These are phyloP conservation scores for Myxozyma sirexii DNA, from an alignment of 805 yeast genomes.

Conservation along the genomic window DNA sequence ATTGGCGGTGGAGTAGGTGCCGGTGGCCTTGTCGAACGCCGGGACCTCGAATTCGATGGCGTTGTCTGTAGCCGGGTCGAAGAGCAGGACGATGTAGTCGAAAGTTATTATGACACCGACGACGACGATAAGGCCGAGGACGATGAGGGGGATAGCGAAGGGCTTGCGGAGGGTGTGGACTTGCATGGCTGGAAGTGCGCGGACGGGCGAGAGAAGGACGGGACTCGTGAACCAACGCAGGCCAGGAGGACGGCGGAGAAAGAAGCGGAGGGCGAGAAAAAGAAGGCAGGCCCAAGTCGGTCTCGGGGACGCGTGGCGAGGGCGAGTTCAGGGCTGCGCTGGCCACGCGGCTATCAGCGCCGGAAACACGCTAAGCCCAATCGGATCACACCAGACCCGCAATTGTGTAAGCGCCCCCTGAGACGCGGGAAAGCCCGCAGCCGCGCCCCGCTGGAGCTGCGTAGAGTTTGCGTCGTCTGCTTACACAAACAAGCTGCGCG, in stretches of 20 bases:
- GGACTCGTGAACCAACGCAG: neutral
- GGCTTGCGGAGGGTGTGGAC: constrained; percentile 21
- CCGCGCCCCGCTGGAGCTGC: no score
- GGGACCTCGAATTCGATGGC: constrained; percentile 29
- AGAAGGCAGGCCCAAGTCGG: neutral
- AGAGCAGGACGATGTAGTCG: constrained; percentile 33
- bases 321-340: neutral
- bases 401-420: no score
- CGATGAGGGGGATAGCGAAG: constrained; percentile 25
- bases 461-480: no score
- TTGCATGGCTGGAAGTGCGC: neutral
- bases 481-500: no score
- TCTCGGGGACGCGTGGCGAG: constrained; percentile 8
- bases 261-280: neutral
- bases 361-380: neutral
- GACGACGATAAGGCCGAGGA: constrained; percentile 26
- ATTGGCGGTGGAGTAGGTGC: constrained; percentile 2
- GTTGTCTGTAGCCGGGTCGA: constrained; percentile 34
- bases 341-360: neutral
- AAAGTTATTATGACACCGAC: constrained; percentile 28
- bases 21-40: constrained; percentile 14
- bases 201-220: neutral
- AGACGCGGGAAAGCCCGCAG: no score
- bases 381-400: neutral
- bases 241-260: neutral